Conservation (phyloP, 2,329 filamentous ascomycete species). For the Trematosphaeria pertusa region DNA sequence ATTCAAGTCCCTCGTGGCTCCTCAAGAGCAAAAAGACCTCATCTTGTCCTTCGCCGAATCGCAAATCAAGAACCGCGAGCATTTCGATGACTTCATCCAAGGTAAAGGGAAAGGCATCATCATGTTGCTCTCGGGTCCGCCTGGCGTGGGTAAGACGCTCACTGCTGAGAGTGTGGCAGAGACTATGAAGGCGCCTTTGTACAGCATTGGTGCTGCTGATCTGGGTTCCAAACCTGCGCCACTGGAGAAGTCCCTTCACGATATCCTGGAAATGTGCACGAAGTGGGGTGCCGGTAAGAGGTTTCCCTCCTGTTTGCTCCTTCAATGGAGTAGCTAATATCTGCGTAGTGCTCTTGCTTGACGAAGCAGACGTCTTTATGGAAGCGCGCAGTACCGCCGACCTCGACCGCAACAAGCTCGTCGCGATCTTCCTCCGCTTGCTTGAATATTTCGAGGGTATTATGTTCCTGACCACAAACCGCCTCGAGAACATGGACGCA, state of each 20-base stretch:
- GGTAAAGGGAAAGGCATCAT: constrained; percentile 42
- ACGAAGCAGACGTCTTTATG: constrained; percentile 67
- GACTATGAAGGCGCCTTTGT: constrained; percentile 44
- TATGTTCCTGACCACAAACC: constrained; percentile 85
- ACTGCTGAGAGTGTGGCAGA: constrained; percentile 43
- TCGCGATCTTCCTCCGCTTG: constrained; percentile 83
- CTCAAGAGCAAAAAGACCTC: constrained; percentile 29
- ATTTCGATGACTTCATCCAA: constrained; percentile 48
- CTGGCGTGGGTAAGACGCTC: constrained; percentile 54
- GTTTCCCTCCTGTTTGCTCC: not conserved
- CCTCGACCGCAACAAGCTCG: constrained; percentile 81
- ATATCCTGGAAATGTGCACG: constrained; percentile 82
- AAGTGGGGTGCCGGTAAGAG: constrained; percentile 54
- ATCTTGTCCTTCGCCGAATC: constrained; percentile 72
- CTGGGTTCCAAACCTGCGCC: constrained; percentile 62
- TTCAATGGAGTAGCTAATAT: not conserved
- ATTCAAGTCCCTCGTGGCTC: constrained; percentile 51
- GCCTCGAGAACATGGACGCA: constrained; percentile 54
- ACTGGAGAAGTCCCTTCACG: constrained; percentile 77
- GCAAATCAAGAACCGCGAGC: constrained; percentile 58
- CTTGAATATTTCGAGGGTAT: constrained; percentile 92
- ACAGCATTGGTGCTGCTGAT: constrained; percentile 82
- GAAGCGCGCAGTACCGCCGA: constrained; percentile 74
- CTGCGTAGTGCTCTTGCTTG: constrained; percentile 66
- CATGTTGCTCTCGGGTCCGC: constrained; percentile 51